phyloP scores from a whole-genome alignment of 768 basidiomycete genomes.

The Calocybe gangraenosa region DNA sequence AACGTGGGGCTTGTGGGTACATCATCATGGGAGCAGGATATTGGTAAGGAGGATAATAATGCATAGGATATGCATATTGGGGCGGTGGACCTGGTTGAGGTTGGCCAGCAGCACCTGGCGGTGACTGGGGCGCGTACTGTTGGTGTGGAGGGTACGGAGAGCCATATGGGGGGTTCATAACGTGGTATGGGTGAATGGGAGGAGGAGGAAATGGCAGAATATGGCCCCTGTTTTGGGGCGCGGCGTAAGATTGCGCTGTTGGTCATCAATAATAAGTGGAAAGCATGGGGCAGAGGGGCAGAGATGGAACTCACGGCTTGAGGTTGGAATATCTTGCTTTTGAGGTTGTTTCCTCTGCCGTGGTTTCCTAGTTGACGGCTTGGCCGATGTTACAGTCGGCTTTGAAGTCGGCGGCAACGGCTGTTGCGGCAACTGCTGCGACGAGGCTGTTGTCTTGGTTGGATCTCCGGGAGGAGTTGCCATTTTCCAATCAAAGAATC shows the following conservation, averaged over 20 bases:
- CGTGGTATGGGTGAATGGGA: conserved; percentile 46
- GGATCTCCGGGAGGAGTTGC: conserved; percentile 47
- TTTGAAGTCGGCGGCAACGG: conserved; percentile 41
- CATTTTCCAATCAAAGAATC: conserved; percentile 33
- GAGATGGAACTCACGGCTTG: conserved; percentile 14
- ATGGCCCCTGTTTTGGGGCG: conserved; percentile 30
- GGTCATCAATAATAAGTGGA: conserved; percentile 18
- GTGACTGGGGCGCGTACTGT: conserved; percentile 23
- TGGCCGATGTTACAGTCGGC: conserved; percentile 26
- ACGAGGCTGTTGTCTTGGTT: conserved; percentile 27
- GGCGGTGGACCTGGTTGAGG: conserved; percentile 37
- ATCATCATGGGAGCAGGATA: conserved; percentile 72
- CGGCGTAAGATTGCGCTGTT: conserved; percentile 20
- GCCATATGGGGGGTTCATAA: conserved; percentile 73
- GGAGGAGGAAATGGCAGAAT: conserved; percentile 45
- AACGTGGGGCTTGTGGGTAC: conserved; percentile 45
- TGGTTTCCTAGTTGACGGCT: conserved; percentile 46
- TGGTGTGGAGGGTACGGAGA: conserved; percentile 36
- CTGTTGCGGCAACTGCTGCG: conserved; percentile 44
- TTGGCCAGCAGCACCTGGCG: conserved; percentile 30
- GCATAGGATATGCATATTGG: conserved; percentile 52
- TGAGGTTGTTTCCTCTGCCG: conserved; percentile 47
- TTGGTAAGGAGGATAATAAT: conserved; percentile 58
- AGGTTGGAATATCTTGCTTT: conserved; percentile 15
- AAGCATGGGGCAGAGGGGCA: conserved; percentile 11